Conservation (phyloP, 805 yeast species). For the Gaillardinia entomophila region DNA sequence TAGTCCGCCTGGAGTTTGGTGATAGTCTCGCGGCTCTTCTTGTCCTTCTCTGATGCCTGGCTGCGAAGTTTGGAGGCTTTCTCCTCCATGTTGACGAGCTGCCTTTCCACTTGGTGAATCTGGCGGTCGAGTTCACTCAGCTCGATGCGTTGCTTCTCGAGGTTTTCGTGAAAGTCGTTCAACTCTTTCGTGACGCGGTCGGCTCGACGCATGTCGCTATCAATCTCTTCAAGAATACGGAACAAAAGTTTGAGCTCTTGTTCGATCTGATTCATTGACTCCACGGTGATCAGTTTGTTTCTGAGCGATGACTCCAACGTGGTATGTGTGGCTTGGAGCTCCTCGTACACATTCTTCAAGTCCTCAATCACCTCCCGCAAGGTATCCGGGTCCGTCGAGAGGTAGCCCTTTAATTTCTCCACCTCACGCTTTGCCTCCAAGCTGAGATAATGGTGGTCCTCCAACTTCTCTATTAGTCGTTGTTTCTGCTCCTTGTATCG, state of each 20-base stretch:
- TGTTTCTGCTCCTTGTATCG: constrained; percentile 60
- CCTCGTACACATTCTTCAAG: constrained; percentile 39
- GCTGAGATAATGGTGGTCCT: constrained; percentile 53
- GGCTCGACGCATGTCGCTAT: constrained; percentile 40
- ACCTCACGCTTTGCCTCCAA: constrained; percentile 53
- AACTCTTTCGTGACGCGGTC: constrained; percentile 25
- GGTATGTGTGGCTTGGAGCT: constrained; percentile 19
- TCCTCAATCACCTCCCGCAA: constrained; percentile 49
- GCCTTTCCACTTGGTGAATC: constrained; percentile 43
- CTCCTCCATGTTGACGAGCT: constrained; percentile 43
- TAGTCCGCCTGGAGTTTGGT: constrained; percentile 41
- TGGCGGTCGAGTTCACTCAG: constrained; percentile 38
- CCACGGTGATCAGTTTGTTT: constrained; percentile 49
- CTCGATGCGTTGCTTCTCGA: constrained; percentile 31
- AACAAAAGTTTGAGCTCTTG: constrained; percentile 38
- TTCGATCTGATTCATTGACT: constrained; percentile 46
- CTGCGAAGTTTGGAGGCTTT: constrained; percentile 38
- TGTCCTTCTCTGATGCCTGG: constrained; percentile 42
- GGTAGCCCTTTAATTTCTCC: constrained; percentile 54
- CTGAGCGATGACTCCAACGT: constrained; percentile 39
- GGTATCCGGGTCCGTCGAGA: constrained; percentile 55
- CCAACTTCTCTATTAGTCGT: constrained; percentile 51
- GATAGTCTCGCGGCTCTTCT: constrained; percentile 36
- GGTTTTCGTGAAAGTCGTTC: constrained; percentile 33
- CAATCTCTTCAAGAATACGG: constrained; percentile 46